These are phyloP conservation scores for Monosporascus sp. DNA, from an alignment of 2,329 filamentous ascomycete species.

Conservation along the genomic window DNA sequence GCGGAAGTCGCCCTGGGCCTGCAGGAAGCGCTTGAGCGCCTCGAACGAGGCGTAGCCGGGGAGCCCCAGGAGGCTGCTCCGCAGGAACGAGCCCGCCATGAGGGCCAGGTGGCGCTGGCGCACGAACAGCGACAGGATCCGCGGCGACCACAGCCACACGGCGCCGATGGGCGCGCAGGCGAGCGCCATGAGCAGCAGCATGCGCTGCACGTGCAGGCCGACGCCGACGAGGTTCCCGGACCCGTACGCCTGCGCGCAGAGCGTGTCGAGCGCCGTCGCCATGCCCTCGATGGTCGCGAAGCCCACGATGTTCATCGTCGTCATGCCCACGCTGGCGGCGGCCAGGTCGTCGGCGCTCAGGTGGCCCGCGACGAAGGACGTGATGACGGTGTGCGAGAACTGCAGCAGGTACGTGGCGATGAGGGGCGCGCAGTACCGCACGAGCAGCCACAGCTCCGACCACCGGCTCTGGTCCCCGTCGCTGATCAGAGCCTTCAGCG, in stretches of 20 bases:
- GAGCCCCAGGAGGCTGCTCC: conserved; percentile 41
- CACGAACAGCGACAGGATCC: conserved; percentile 38
- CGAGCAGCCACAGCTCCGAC: conserved; percentile 21
- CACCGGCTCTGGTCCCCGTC: conserved; percentile 5
- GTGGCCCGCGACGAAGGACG: conserved; percentile 46
- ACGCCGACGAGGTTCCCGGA: conserved; percentile 41
- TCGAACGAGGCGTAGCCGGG: conserved; percentile 51
- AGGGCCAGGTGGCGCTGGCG: conserved; percentile 41
- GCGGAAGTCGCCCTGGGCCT: conserved; percentile 49
- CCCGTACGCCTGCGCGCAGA: conserved; percentile 47
- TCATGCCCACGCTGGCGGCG: conserved; percentile 45
- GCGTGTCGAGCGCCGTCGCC: conserved; percentile 44
- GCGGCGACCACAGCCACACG: conserved; percentile 43
- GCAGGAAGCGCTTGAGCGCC: conserved; percentile 47
- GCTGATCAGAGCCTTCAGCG: too few relatives aligned
- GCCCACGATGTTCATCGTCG: conserved; percentile 49
- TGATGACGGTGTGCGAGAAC: conserved; percentile 46
- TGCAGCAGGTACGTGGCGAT: conserved; percentile 49
- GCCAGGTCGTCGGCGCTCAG: conserved; percentile 47
- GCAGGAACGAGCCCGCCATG: conserved; percentile 43
- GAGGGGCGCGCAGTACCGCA: conserved; percentile 40
- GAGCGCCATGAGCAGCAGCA: conserved; percentile 43
- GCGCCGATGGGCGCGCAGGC: conserved; percentile 41
- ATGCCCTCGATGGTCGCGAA: conserved; percentile 46
- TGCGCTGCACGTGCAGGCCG: conserved; percentile 47